Percentiles rank a stretch among this genome's conserved stretches.
Evolutionary conservation across 768 basidiomycete species (phyloP).

Genomic region (Boletus rex-veris): DNA sequence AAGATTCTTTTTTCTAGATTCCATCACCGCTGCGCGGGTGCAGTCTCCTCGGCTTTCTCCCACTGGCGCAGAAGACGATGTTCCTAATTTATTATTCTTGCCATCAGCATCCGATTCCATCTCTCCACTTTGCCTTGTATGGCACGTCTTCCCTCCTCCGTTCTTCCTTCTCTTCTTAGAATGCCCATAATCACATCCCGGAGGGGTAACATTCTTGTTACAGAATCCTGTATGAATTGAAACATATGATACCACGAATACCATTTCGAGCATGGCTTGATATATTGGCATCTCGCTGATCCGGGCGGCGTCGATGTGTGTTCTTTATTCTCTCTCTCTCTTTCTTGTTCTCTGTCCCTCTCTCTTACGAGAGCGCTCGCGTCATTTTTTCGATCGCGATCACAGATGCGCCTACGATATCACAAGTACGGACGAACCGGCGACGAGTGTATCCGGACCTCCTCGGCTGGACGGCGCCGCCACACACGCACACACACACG

Average conservation of each 20-base stretch:
- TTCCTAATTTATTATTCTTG: constrained; percentile 20
- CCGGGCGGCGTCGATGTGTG: neutral
- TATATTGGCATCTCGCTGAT: constrained; percentile 9
- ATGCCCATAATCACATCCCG: constrained; percentile 5
- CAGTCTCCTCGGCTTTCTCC: constrained; percentile 22
- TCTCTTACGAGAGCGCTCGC: constrained; percentile 4
- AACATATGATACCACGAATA: constrained; percentile 18
- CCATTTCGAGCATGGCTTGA: constrained; percentile 7
- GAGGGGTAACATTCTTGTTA: constrained; percentile 14
- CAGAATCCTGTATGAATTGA: constrained; percentile 17
- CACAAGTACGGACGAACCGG: neutral
- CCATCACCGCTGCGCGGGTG: constrained; percentile 21
- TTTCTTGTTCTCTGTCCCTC: neutral
- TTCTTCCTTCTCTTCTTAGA: constrained; percentile 10
- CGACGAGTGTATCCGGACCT: constrained; percentile 1
- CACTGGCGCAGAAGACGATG: constrained; percentile 15
- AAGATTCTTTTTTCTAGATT: constrained; percentile 20
- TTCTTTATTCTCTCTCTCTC: neutral
- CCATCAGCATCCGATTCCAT: constrained; percentile 23
- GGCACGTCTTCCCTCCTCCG: constrained; percentile 2
- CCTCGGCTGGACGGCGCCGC: constrained; percentile 6
- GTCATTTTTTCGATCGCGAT: constrained; percentile 7
- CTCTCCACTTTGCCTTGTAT: constrained; percentile 16
- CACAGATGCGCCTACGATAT: neutral
- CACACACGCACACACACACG: neutral